These are phyloP conservation scores for Glycyrrhiza uralensis DNA, from an alignment of 306 rosid genomes.

Conservation along the genomic window DNA sequence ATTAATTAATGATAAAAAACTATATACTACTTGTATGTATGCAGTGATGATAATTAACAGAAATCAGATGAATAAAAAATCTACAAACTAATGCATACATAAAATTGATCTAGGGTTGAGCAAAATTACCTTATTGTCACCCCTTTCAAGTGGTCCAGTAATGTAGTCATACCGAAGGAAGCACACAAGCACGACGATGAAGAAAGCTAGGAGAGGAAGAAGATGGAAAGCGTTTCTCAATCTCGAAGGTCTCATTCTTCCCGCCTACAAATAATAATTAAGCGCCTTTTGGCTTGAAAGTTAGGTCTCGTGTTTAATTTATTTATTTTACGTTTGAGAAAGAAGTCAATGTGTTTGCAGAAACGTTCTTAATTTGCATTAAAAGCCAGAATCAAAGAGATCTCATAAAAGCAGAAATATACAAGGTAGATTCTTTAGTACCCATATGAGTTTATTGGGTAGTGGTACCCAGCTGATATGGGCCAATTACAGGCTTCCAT, in stretches of 20 bases:
- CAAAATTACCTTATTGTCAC: not conserved
- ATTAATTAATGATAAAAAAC: not conserved
- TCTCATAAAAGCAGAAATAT: not conserved
- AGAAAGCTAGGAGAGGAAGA: constrained; percentile 26
- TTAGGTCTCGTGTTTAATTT: not conserved
- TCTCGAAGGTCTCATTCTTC: constrained; percentile 22
- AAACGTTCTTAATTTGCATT: not conserved
- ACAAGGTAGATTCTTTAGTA: no score
- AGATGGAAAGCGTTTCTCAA: not conserved
- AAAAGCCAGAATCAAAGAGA: constrained; percentile 4
- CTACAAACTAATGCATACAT: constrained; percentile 7
- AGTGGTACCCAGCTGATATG: no score
- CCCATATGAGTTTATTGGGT: no score
- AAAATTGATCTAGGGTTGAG: not conserved
- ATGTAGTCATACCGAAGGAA: constrained; percentile 2
- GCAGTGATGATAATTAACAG: not conserved
- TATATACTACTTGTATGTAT: not conserved
- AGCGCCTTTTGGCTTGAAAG: not conserved
- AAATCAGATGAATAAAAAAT: not conserved
- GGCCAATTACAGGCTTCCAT: no score
- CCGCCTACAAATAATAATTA: not conserved
- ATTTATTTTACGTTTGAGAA: not conserved
- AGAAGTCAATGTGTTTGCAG: not conserved
- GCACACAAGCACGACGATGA: constrained; percentile 17
- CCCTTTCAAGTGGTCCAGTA: not conserved